Base-by-base conservation (phyloP, 495 filamentous ascomycete genomes). In the Clohesyomyces aquaticus region DNA sequence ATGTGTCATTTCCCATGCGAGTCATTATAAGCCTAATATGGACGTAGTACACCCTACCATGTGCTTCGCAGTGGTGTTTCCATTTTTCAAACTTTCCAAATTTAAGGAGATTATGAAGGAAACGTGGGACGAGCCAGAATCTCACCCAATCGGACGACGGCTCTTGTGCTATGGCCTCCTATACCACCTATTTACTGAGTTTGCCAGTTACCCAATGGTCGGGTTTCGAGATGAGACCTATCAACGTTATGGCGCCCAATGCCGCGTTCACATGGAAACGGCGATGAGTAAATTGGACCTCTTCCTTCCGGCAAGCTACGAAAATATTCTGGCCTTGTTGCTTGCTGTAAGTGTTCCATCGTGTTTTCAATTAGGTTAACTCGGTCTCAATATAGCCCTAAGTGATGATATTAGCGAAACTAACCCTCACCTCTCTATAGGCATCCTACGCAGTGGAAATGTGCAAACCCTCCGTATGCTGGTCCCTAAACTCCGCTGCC, bases 381-480 rank as follows among this genome's bases (percentile, higher is more conserved):
- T n/a, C n/a, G n/a, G n/a, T n/a, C n/a, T n/a, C n/a, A n/a, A n/a
- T n/a, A n/a, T n/a, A n/a, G n/a, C n/a, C n/a, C n/a, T n/a, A n/a
- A n/a, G n/a, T n/a, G n/a, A n/a, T n/a, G n/a, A n/a, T n/a, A n/a
- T n/a, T n/a, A n/a, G n/a, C n/a, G n/a, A n/a, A n/a, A n/a, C n/a
- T n/a, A n/a, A 28, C 1, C 1, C 41, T 45, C 27, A 57, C 25
- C 14, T 21, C 46, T 3, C 9, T 3, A 28, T 4, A 46, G 59
- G 45, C 58, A 19, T n/a, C 56, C n/a, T 85, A 86, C 67, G 82
- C 83, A 16, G 79, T 88, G 29, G 85, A 89, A 49, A 79, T 83
- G 10, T 85, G 83, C 8, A 85, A 86, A 38, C 85, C 85, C 0
- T 85, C 85, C 0, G 74, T 88, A 6, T 83, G 82, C n/a, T 84